phyloP scores from a whole-genome alignment of 2,329 filamentous ascomycete species.

The Nigrospora oryzae region DNA sequence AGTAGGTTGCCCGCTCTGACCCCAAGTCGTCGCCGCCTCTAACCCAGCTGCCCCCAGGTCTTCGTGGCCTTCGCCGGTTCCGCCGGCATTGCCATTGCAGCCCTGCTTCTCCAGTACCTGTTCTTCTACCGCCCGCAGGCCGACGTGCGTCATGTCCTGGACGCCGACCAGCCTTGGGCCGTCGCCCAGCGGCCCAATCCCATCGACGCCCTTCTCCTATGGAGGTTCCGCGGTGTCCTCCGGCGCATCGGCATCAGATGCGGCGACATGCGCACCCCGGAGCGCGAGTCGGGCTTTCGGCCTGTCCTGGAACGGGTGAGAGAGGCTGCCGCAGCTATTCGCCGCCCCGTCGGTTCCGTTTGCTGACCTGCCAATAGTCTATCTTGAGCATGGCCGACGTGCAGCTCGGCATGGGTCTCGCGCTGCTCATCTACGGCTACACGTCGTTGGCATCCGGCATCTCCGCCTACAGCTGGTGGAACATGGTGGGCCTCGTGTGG shows the following conservation, averaged over 20 bases:
- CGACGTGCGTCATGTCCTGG: constrained; percentile 3
- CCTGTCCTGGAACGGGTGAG: constrained; percentile 12
- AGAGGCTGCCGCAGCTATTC: background rate
- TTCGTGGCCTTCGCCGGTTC: constrained; percentile 13
- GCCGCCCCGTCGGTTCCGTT: background rate
- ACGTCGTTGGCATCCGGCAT: constrained; percentile 9
- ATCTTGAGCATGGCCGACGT: constrained; percentile 12
- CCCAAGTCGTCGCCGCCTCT: background rate
- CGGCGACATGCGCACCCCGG: constrained; percentile 3
- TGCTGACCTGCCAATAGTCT: constrained; percentile 8
- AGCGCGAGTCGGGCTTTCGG: constrained; percentile 5
- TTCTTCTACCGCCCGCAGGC: constrained; percentile 10
- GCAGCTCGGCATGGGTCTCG: constrained; percentile 14
- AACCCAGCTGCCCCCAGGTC: constrained; percentile 6
- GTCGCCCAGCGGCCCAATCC: constrained; percentile 7
- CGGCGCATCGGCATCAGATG: constrained; percentile 8
- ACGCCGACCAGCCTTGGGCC: background rate
- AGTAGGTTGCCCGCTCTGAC: constrained; percentile 5
- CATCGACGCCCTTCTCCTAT: constrained; percentile 11
- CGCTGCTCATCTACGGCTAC: constrained; percentile 13
- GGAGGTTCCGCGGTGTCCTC: constrained; percentile 10
- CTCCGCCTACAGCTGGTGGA: constrained; percentile 16
- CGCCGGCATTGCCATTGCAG: constrained; percentile 10
- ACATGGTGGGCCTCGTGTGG: constrained; percentile 14
- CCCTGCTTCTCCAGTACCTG: constrained; percentile 13